A percentile compares a stretch with the other conserved stretches of the same genome.
phyloP scores from a whole-genome alignment of 345 rosid species.

The Camelina hispida region DNA sequence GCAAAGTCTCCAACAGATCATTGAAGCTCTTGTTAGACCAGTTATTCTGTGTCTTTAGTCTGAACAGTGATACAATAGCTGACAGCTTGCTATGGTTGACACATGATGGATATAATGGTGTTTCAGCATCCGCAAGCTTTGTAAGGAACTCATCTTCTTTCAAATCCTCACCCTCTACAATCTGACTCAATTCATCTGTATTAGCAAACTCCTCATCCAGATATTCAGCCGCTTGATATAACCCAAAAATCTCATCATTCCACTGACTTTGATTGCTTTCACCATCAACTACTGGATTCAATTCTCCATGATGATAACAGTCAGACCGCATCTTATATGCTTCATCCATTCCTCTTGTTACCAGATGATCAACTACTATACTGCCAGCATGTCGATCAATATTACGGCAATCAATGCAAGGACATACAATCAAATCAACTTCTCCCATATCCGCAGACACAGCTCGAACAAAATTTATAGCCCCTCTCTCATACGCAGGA shows the following conservation, averaged over 20 bases:
- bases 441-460: not conserved
- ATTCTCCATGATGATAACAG: not conserved
- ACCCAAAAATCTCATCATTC: too few relatives aligned
- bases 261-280: too few relatives aligned
- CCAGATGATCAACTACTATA: not conserved
- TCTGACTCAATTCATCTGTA: too few relatives aligned
- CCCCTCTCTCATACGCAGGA: not conserved
- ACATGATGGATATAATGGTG: not conserved
- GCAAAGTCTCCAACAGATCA: too few relatives aligned
- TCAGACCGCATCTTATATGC: not conserved
- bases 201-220: too few relatives aligned
- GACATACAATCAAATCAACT: not conserved
- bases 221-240: too few relatives aligned
- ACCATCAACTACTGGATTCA: not conserved
- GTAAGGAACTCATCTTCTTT: not conserved
- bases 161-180: too few relatives aligned
- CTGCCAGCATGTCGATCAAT: not conserved
- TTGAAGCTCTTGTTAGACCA: too few relatives aligned
- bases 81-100: not conserved
- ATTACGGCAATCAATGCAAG: not conserved
- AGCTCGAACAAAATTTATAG: not conserved
- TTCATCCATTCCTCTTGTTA: not conserved
- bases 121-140: not conserved
- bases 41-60: too few relatives aligned
- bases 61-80: not conserved